Conservation (phyloP, 768 basidiomycete species). For the Exsudoporus frostii region DNA sequence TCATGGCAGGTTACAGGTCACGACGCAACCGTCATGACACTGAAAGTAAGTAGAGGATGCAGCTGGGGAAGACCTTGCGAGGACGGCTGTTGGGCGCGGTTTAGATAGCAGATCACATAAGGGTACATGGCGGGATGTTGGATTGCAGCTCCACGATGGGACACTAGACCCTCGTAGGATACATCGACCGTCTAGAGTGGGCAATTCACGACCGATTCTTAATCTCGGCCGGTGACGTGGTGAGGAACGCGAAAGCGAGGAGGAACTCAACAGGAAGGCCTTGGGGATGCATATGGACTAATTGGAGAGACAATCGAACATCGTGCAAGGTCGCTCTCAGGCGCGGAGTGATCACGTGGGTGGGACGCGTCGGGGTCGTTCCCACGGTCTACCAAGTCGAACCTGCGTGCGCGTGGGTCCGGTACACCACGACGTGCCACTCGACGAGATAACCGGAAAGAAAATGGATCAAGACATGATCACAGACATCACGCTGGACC, state of each 20-base stretch:
- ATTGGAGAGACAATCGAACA: neutral
- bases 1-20: neutral
- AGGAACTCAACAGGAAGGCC: neutral
- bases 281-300: neutral
- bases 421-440: neutral
- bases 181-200: neutral
- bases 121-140: constrained; percentile 12
- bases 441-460: neutral
- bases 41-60: neutral
- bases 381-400: constrained; percentile 20
- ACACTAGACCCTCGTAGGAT: neutral
- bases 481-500: constrained; percentile 46
- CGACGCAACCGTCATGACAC: neutral
- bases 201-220: neutral
- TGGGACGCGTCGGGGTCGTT: constrained; percentile 24
- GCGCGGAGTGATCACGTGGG: constrained; percentile 22
- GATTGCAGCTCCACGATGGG: constrained; percentile 6
- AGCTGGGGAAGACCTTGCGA: too few species aligned
- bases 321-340: too few species aligned
- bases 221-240: neutral
- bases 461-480: constrained; percentile 23
- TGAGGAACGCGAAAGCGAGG: neutral
- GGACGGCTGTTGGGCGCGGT: neutral
- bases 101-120: constrained; percentile 16
- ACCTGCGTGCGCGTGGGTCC: neutral